Evolutionary conservation across 1,284 basidiomycete genomes (phyloP).

Genomic region (Marasmius sp.): DNA sequence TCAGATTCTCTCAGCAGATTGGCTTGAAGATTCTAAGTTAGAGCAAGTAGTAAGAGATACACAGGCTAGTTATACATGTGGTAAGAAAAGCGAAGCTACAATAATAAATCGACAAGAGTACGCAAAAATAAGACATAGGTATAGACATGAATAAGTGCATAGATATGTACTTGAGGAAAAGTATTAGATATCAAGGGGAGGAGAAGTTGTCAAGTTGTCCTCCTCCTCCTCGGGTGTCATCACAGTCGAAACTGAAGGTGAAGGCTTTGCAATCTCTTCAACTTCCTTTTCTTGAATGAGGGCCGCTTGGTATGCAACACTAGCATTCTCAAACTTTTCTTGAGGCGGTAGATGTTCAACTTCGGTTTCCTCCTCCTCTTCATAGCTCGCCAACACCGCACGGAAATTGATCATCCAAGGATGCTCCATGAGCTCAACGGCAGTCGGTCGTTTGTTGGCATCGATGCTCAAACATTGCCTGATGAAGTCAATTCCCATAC

Average conservation of each 20-base stretch:
- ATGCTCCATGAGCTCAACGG: constrained; percentile 85
- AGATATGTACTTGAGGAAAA: too few relatives aligned
- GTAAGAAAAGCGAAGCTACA: too few relatives aligned
- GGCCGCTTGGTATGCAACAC: constrained; percentile 57
- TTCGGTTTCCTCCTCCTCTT: constrained; percentile 59
- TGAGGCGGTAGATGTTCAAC: constrained; percentile 46
- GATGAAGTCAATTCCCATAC: constrained; percentile 92
- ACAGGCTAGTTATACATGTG: too few relatives aligned
- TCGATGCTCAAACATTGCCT: constrained; percentile 91
- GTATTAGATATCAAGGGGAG: too few relatives aligned
- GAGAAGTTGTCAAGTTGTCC: too few relatives aligned
- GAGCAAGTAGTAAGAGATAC: too few relatives aligned
- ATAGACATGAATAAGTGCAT: too few relatives aligned
- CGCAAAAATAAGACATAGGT: too few relatives aligned
- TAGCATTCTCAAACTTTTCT: constrained; percentile 47
- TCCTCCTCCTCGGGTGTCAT: too few relatives aligned
- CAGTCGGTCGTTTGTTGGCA: constrained; percentile 81
- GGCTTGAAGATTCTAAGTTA: too few relatives aligned
- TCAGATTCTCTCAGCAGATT: too few relatives aligned
- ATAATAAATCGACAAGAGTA: too few relatives aligned
- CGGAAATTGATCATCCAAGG: constrained; percentile 88
- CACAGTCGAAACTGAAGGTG: not conserved
- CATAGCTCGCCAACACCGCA: constrained; percentile 64
- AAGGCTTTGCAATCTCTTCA: constrained; percentile 42
- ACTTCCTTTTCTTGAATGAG: constrained; percentile 61